phyloP scores from a whole-genome alignment of 345 rosid genomes.

The Capsella bursapastoris region DNA sequence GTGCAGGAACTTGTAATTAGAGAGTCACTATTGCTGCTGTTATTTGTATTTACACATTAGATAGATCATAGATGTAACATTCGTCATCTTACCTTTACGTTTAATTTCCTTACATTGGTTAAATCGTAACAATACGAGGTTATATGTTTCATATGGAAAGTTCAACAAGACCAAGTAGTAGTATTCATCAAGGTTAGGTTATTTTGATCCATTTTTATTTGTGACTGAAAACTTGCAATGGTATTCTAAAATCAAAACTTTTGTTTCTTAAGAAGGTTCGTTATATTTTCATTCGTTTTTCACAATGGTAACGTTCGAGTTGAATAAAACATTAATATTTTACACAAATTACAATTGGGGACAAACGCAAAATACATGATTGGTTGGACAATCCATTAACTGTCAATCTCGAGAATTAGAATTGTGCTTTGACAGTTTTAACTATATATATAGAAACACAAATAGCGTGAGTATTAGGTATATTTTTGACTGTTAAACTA shows the following conservation, averaged over 20 bases:
- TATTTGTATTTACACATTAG: conserved; percentile 7
- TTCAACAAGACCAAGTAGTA: too few relatives aligned
- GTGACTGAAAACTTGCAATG: neutral
- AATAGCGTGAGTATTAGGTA: conserved; percentile 32
- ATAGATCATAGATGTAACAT: neutral
- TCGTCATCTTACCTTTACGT: neutral
- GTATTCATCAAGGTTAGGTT: neutral
- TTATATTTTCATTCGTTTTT: neutral
- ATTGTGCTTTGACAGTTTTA: conserved; percentile 29
- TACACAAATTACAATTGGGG: neutral
- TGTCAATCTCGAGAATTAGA: conserved; percentile 33
- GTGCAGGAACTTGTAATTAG: neutral
- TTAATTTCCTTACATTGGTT: neutral
- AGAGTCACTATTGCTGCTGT: neutral
- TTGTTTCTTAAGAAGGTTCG: neutral
- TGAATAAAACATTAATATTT: too few relatives aligned
- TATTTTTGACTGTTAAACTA: conserved; percentile 31
- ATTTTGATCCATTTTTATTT: too few relatives aligned
- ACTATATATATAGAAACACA: conserved; percentile 18
- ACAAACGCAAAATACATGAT: neutral
- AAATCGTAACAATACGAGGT: neutral
- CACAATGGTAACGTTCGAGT: neutral
- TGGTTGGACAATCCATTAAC: conserved; percentile 13
- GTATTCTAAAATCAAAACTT: neutral
- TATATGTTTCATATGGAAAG: neutral